Evolutionary conservation across 225 moss, liverwort and hornwort genomes (phyloP).

Genomic region (Straminergon stramineum): DNA sequence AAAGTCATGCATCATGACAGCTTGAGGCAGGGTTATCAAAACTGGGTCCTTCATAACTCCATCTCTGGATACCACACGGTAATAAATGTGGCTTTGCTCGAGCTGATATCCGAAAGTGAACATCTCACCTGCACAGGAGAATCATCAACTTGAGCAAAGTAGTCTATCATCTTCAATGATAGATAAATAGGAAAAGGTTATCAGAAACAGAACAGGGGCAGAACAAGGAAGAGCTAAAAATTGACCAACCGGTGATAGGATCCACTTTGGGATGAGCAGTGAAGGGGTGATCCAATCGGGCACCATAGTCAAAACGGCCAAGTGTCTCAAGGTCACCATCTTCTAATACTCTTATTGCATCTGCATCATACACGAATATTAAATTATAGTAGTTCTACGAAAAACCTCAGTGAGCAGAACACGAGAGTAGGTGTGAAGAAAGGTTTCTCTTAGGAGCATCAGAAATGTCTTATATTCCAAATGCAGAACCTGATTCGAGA

Average conservation of each 20-base stretch:
- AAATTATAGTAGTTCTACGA: neutral
- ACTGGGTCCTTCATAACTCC: slow-evolving; percentile 55
- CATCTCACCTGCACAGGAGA: slow-evolving; percentile 51
- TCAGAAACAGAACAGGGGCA: neutral
- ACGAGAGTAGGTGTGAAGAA: neutral
- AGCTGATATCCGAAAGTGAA: slow-evolving; percentile 54
- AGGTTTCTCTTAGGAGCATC: neutral
- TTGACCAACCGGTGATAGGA: slow-evolving; percentile 26
- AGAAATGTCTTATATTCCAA: neutral
- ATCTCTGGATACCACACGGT: slow-evolving; percentile 63
- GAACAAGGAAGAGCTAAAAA: neutral
- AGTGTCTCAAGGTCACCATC: slow-evolving; percentile 71
- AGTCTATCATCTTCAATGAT: neutral
- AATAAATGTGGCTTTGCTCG: neutral
- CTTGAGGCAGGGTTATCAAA: slow-evolving; percentile 41
- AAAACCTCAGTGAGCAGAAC: neutral
- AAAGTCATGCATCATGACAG: slow-evolving; percentile 77
- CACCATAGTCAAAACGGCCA: slow-evolving; percentile 53
- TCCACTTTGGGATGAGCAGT: slow-evolving; percentile 77
- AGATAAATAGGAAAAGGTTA: neutral
- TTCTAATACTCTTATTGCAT: slow-evolving; percentile 54
- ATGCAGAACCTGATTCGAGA: neutral
- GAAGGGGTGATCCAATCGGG: slow-evolving; percentile 44
- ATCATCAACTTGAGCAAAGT: neutral
- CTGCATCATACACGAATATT: slow-evolving; percentile 6